A percentile compares a stretch with the other conserved stretches of the same genome.
These are phyloP conservation scores for Medicago arabica DNA, from an alignment of 306 rosid genomes.

Conservation along the genomic window DNA sequence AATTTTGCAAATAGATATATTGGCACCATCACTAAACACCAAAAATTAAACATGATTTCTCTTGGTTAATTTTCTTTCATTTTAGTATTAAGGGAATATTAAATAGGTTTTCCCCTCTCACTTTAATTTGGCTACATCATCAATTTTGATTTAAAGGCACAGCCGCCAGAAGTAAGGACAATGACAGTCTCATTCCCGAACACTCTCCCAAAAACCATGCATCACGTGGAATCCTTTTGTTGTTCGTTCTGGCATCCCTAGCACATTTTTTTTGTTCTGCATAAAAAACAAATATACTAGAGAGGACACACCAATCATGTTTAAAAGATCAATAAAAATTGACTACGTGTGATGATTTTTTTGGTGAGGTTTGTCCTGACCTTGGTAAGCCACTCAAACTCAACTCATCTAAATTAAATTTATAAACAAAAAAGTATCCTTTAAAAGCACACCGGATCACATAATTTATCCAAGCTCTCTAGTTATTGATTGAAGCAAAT, in stretches of 20 bases:
- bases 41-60: neutral
- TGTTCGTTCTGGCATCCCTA: slow-evolving; percentile 41
- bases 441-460: no score
- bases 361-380: no score
- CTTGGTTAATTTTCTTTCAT: neutral
- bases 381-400: no score
- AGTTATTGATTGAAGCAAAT: no score
- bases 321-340: no score
- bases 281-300: no score
- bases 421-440: no score
- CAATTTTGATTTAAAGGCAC: neutral
- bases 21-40: neutral
- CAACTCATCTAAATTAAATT: no score
- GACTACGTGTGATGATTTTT: no score
- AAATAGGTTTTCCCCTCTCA: neutral
- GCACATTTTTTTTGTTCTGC: no score
- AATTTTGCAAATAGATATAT: neutral
- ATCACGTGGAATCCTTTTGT: slow-evolving; percentile 79
- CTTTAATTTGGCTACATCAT: neutral
- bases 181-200: slow-evolving; percentile 76
- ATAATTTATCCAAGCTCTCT: no score
- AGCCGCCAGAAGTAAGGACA: slow-evolving; percentile 76
- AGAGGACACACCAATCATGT: no score
- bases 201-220: slow-evolving; percentile 78
- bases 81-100: neutral